Evolutionary conservation across 129 eudicot species (phyloP).

Genomic region (Solidago caesia): DNA sequence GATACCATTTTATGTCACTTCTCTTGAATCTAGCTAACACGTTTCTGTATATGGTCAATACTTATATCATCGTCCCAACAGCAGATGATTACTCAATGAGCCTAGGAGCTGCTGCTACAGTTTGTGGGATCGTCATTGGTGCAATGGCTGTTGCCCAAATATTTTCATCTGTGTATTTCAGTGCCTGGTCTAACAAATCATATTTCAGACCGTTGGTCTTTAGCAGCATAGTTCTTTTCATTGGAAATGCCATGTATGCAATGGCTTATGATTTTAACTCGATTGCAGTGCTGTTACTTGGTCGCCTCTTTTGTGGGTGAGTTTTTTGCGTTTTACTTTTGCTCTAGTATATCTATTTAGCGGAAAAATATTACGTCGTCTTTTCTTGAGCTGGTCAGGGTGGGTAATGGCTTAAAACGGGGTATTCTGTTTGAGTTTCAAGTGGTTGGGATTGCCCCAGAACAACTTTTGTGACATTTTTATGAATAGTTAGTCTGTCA

Average conservation of each 20-base stretch:
- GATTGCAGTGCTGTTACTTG: constrained; percentile 65
- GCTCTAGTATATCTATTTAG: neutral
- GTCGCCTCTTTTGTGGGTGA: constrained; percentile 88
- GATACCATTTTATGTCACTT: constrained; percentile 93
- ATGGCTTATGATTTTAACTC: constrained; percentile 80
- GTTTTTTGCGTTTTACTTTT: constrained; percentile 21
- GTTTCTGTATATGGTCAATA: constrained; percentile 90
- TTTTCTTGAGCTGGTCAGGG: too few species aligned
- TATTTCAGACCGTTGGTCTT: constrained; percentile 82
- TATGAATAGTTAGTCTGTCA: too few species aligned
- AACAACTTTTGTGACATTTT: too few species aligned
- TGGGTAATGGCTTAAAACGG: too few species aligned
- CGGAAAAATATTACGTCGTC: too few species aligned
- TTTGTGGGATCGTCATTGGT: constrained; percentile 91
- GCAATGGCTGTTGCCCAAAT: constrained; percentile 97
- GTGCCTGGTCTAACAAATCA: constrained; percentile 94
- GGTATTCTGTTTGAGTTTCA: too few species aligned
- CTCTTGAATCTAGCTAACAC: constrained; percentile 79
- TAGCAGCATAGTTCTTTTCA: constrained; percentile 83
- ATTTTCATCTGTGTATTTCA: constrained; percentile 85
- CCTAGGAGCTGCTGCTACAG: constrained; percentile 93
- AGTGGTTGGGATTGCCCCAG: too few species aligned
- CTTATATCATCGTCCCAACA: constrained; percentile 90
- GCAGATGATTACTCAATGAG: constrained; percentile 89
- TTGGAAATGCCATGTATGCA: constrained; percentile 87